Evolutionary conservation across 306 rosid genomes (phyloP).

Genomic region (Benincasa hispida): DNA sequence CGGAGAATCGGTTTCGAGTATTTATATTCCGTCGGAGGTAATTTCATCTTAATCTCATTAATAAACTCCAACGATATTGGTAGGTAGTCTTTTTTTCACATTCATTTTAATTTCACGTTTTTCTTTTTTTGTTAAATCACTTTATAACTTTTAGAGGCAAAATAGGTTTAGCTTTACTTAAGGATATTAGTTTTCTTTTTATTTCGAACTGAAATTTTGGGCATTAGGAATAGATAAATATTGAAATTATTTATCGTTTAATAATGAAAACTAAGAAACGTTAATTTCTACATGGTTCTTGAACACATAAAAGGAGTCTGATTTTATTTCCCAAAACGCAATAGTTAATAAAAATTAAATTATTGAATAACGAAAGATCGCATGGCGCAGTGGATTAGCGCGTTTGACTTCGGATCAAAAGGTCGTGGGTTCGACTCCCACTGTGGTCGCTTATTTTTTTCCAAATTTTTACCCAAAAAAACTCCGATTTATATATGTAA

Average conservation of each 20-base stretch:
- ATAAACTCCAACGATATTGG: background rate
- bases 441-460: background rate
- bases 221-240: no score
- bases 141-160: no score
- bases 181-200: no score
- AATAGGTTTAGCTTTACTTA: no score
- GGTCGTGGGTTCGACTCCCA: constrained; percentile 15
- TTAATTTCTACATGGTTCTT: background rate
- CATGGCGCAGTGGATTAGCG: constrained; percentile 12
- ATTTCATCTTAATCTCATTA: background rate
- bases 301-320: background rate
- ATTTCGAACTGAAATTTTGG: no score
- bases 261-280: background rate
- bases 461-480: no score
- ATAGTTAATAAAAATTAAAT: background rate
- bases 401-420: constrained; percentile 15
- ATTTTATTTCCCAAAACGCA: no score
- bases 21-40: background rate
- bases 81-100: background rate
- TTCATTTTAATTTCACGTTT: no score
- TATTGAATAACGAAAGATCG: background rate
- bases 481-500: no score
- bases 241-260: background rate
- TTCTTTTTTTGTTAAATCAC: no score
- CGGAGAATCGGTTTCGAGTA: background rate